A percentile compares a stretch with the other conserved stretches of the same genome.
These are phyloP conservation scores for Rhodotorula sp. DNA, from an alignment of 1,284 basidiomycete genomes.

Conservation along the genomic window DNA sequence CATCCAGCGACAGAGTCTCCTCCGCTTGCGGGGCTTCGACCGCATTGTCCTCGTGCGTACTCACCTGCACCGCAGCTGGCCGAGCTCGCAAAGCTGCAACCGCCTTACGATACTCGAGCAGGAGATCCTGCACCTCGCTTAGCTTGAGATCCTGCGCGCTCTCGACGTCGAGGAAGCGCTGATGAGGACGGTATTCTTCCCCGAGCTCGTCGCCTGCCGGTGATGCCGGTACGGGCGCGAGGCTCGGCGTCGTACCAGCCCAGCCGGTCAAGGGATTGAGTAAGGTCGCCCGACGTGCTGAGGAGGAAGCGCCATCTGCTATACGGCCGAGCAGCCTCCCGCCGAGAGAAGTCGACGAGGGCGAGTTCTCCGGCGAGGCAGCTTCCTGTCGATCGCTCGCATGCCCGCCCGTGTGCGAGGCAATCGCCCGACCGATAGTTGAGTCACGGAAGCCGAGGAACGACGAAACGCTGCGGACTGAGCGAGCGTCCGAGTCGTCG, in stretches of 20 bases:
- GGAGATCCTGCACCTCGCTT: constrained; percentile 35
- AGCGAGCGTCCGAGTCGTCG: constrained; percentile 30
- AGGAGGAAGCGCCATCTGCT: not conserved
- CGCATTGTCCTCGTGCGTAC: not conserved
- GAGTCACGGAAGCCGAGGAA: constrained; percentile 27
- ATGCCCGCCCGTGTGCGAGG: not conserved
- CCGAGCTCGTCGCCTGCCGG: not conserved
- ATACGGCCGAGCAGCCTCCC: constrained; percentile 26
- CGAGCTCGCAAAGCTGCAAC: constrained; percentile 2
- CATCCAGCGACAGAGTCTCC: no score
- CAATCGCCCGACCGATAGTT: constrained; percentile 13
- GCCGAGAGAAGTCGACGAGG: constrained; percentile 11
- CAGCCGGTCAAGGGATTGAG: constrained; percentile 11
- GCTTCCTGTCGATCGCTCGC: not conserved
- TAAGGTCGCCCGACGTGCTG: constrained; percentile 11
- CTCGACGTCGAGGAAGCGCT: constrained; percentile 38
- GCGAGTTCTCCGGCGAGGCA: not conserved
- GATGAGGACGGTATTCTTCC: constrained; percentile 6
- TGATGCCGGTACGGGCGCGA: not conserved
- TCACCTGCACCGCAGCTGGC: not conserved
- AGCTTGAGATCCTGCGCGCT: constrained; percentile 39
- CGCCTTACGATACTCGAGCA: constrained; percentile 29
- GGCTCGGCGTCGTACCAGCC: not conserved
- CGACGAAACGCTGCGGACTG: constrained; percentile 32
- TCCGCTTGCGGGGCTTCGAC: not conserved